These are phyloP conservation scores for Aspergillus quadricinctus DNA, from an alignment of 2,329 filamentous ascomycete species.

Conservation along the genomic window DNA sequence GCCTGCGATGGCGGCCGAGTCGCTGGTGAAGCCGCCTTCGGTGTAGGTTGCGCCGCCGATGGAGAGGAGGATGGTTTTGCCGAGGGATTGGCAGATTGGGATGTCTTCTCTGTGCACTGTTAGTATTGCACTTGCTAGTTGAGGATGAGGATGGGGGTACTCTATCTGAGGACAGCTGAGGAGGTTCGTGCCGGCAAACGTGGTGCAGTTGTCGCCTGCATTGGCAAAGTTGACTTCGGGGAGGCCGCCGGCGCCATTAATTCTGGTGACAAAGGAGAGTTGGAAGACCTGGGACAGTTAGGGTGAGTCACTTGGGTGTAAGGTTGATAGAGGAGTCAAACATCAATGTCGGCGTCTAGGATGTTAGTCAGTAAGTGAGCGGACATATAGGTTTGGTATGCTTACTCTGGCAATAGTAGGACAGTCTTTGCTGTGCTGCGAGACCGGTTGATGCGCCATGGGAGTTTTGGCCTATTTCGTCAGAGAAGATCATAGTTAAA, in stretches of 20 bases:
- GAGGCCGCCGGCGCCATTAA: constrained; percentile 48
- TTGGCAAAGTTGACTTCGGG: constrained; percentile 62
- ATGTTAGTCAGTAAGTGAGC: constrained; percentile 15
- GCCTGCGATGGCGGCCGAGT: constrained; percentile 48
- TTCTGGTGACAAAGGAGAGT: constrained; percentile 58
- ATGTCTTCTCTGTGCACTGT: constrained; percentile 40
- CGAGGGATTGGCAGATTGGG: constrained; percentile 57
- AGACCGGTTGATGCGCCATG: constrained; percentile 25
- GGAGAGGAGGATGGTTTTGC: constrained; percentile 69
- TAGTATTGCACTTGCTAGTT: background rate
- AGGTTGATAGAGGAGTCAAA: background rate
- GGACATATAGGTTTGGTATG: background rate
- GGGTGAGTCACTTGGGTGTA: background rate
- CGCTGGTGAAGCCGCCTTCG: constrained; percentile 60
- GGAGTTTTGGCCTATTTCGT: constrained; percentile 56
- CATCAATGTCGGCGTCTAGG: constrained; percentile 26
- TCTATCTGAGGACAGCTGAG: constrained; percentile 62
- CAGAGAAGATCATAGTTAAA: background rate
- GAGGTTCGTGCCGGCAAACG: constrained; percentile 55
- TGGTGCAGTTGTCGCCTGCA: constrained; percentile 57
- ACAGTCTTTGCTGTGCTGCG: constrained; percentile 52
- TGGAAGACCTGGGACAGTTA: constrained; percentile 52
- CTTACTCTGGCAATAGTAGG: constrained; percentile 57
- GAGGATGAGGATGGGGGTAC: constrained; percentile 31
- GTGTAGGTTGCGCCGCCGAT: constrained; percentile 67